phyloP scores from a whole-genome alignment of 139 green algal genomes.

The Picochlorum sp. region DNA sequence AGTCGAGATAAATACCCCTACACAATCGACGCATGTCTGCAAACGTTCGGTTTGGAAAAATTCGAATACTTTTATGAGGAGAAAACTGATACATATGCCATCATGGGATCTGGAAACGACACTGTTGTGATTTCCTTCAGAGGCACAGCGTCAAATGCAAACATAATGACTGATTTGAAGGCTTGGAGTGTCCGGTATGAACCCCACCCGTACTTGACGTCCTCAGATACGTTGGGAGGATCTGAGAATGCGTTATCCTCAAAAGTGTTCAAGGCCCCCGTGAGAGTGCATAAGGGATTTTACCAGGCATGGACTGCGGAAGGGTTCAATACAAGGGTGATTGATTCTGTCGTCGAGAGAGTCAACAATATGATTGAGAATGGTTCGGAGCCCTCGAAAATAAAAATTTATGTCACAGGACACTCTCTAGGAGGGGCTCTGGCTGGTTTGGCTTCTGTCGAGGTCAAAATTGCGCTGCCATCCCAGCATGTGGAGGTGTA shows the following conservation, averaged over 20 bases:
- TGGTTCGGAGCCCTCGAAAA: background rate
- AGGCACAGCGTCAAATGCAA: slow-evolving; percentile 24
- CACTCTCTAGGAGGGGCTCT: slow-evolving; percentile 40
- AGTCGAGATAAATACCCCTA: background rate
- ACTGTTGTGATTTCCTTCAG: slow-evolving; percentile 33
- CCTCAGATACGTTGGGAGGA: background rate
- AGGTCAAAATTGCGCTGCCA: background rate
- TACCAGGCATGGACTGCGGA: slow-evolving; percentile 1
- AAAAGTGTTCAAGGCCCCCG: background rate
- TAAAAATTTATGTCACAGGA: slow-evolving; percentile 15
- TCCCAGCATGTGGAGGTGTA: slow-evolving; percentile 10
- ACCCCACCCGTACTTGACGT: background rate
- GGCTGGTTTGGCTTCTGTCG: slow-evolving; percentile 30
- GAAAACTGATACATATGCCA: slow-evolving; percentile 21
- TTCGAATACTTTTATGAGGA: slow-evolving; percentile 32
- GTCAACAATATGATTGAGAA: background rate
- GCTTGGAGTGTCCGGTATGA: background rate
- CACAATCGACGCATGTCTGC: background rate
- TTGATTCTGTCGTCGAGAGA: background rate
- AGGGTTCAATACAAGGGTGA: slow-evolving; percentile 6
- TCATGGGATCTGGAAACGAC: slow-evolving; percentile 30
- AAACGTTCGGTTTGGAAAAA: background rate
- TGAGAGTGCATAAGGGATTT: slow-evolving; percentile 36
- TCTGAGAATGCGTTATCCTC: background rate
- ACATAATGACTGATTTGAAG: slow-evolving; percentile 37